These are phyloP conservation scores for Aureobasidium sp. DNA, from an alignment of 2,329 filamentous ascomycete species.

Conservation along the genomic window DNA sequence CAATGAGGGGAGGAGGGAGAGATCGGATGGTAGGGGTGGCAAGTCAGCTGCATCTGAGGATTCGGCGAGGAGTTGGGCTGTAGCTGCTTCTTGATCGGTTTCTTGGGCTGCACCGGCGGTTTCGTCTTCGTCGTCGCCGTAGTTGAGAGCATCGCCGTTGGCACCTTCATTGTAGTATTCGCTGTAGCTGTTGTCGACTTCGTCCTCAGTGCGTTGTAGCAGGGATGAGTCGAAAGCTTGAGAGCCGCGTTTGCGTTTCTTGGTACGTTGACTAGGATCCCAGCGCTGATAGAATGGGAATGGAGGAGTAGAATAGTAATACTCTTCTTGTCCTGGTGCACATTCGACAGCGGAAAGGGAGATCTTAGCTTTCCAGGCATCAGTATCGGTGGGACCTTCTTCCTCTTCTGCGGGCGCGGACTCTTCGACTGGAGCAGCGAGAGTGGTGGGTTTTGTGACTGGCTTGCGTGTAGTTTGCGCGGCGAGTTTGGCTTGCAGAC, in stretches of 20 bases:
- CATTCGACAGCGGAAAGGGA: slow-evolving; percentile 76
- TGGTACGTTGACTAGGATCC: slow-evolving; percentile 63
- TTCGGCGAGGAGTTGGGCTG: slow-evolving; percentile 23
- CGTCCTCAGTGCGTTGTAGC: slow-evolving; percentile 36
- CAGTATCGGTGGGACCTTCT: slow-evolving; percentile 37
- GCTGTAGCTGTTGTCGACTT: slow-evolving; percentile 23
- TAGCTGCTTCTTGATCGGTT: slow-evolving; percentile 18
- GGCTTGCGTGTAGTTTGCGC: slow-evolving; percentile 5
- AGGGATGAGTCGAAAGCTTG: slow-evolving; percentile 29
- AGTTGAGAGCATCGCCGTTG: slow-evolving; percentile 28
- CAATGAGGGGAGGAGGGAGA: slow-evolving; percentile 45
- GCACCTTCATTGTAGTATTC: slow-evolving; percentile 25
- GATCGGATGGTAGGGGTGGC: slow-evolving; percentile 51
- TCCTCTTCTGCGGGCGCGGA: slow-evolving; percentile 21
- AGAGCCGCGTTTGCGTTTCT: slow-evolving; percentile 25
- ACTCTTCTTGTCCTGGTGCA: slow-evolving; percentile 48
- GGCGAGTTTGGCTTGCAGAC: slow-evolving; percentile 47
- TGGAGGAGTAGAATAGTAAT: slow-evolving; percentile 65
- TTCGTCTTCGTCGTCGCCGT: slow-evolving; percentile 26
- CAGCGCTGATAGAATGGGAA: slow-evolving; percentile 82
- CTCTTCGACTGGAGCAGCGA: slow-evolving; percentile 18
- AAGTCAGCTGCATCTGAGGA: slow-evolving; percentile 46
- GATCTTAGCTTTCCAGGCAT: slow-evolving; percentile 68
- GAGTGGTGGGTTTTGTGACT: not conserved
- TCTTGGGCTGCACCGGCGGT: slow-evolving; percentile 17